Base-by-base conservation (phyloP, 1,284 basidiomycete species). In the Xerocomus cyaneibrunnescens region DNA sequence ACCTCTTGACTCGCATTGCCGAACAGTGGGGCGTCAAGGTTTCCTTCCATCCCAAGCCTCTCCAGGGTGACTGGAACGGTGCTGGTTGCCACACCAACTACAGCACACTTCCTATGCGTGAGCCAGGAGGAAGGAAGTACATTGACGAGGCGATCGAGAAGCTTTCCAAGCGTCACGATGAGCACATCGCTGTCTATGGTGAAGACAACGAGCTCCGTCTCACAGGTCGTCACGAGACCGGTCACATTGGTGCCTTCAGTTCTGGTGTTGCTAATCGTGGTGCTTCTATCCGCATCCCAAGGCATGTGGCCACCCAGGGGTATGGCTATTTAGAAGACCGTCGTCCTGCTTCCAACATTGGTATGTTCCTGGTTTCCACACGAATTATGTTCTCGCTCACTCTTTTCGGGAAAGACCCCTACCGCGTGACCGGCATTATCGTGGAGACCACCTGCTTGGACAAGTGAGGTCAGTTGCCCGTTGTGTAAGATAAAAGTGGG, bases 21-120 rank as follows among this genome's bases (percentile, higher is more conserved):
- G 96, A 98, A 76, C 94, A 98, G 76, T 99, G 96, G 96, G 92
- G 89, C 60, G 79, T 98, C 78, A 97, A 94, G 75, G 95, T 94
- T 50, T 92, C 95, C 61, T 94, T 99, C 93, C 97, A 99, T 84
- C 97, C 97, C 71, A 99, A 99, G 78, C 96, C 96, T 57, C 88
- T 99, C 67, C 75, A 79, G 64, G 97, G 97, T 62, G 97, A 99
- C 74, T 99, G 97, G 97, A 99, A 99, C 76, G 97, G 97, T 72
- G 97, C 97, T 57, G 97, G 97, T 56, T 93, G 90, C 77, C 93
- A 93, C 81, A 89, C 88, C 75, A 97, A 96, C 84, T 96, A 83
- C 81, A 92, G 88, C 63, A 97, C 95, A 63, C 86, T 89, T 74
- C 79, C 79, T 45, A 98, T 96, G 88, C 92, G 94, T 60, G 89